Evolutionary conservation across 148 eudicot species (phyloP).

Genomic region (Rhododendron henanense): DNA sequence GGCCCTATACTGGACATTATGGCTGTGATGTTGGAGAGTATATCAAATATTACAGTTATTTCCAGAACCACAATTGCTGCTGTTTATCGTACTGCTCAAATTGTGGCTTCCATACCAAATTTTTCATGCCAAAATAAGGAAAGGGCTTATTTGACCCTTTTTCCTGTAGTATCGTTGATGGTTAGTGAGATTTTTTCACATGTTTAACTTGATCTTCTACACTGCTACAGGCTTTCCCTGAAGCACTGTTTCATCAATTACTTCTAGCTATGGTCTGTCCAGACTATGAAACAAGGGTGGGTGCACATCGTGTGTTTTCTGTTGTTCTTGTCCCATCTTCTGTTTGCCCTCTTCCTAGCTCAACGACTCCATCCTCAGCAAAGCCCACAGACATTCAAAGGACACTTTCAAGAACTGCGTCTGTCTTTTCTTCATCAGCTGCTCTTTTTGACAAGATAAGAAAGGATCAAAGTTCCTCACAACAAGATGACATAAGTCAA

Average conservation of each 20-base stretch:
- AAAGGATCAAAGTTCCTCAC: constrained; percentile 34
- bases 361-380: constrained; percentile 19
- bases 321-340: constrained; percentile 66
- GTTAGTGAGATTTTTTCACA: background rate
- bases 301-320: constrained; percentile 59
- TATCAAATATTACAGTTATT: constrained; percentile 40
- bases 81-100: constrained; percentile 57
- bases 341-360: constrained; percentile 42
- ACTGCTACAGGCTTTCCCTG: constrained; percentile 52
- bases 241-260: constrained; percentile 55
- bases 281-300: constrained; percentile 53
- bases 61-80: constrained; percentile 56
- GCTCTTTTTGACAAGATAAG: constrained; percentile 52
- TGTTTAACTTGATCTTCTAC: background rate
- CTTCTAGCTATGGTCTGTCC: constrained; percentile 61
- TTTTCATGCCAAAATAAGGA: constrained; percentile 51
- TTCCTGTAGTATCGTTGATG: background rate
- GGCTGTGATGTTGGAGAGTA: constrained; percentile 60
- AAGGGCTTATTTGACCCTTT: constrained; percentile 3
- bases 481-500: constrained; percentile 28
- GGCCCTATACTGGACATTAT: constrained; percentile 59
- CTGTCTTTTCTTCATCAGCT: constrained; percentile 65
- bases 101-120: constrained; percentile 53
- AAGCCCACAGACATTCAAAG: constrained; percentile 40
- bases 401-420: constrained; percentile 56